Evolutionary conservation across 148 eudicot species (phyloP).

Genomic region (Silene uniflora): DNA sequence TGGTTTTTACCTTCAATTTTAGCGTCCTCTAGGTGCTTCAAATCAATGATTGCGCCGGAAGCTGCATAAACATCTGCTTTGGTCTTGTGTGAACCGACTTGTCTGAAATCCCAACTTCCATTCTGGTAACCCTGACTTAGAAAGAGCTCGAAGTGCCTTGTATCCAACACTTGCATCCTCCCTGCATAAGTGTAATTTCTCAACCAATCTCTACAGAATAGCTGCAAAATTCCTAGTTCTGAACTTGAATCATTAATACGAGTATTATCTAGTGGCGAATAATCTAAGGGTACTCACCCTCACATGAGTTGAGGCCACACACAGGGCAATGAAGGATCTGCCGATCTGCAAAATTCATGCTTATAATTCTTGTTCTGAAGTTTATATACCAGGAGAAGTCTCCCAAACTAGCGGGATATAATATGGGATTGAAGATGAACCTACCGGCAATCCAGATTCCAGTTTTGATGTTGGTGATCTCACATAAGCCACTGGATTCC

Average conservation of each 20-base stretch:
- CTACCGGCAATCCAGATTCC: slow-evolving; percentile 74
- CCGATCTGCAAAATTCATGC: slow-evolving; percentile 50
- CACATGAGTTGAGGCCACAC: slow-evolving; percentile 86
- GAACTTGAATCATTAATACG: background rate
- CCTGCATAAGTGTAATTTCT: slow-evolving; percentile 38
- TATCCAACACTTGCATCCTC: slow-evolving; percentile 1
- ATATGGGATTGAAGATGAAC: no score
- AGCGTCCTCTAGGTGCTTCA: slow-evolving; percentile 53
- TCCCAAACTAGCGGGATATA: background rate
- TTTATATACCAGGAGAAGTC: background rate
- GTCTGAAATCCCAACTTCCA: no score
- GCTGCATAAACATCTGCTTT: slow-evolving; percentile 53
- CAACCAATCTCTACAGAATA: background rate
- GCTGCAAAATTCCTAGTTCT: background rate
- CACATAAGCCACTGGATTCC: slow-evolving; percentile 48
- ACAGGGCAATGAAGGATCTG: slow-evolving; percentile 98
- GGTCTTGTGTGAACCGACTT: slow-evolving; percentile 56
- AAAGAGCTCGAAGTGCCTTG: no score
- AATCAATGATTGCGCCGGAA: slow-evolving; percentile 70
- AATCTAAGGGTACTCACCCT: slow-evolving; percentile 48
- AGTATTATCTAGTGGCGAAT: no score
- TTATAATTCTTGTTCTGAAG: background rate
- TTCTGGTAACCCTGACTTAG: no score
- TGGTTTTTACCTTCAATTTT: slow-evolving; percentile 62
- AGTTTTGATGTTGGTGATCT: slow-evolving; percentile 54